Evolutionary conservation across 139 green algal genomes (phyloP).

Genomic region (Deuterostichococcus epilithicus): DNA sequence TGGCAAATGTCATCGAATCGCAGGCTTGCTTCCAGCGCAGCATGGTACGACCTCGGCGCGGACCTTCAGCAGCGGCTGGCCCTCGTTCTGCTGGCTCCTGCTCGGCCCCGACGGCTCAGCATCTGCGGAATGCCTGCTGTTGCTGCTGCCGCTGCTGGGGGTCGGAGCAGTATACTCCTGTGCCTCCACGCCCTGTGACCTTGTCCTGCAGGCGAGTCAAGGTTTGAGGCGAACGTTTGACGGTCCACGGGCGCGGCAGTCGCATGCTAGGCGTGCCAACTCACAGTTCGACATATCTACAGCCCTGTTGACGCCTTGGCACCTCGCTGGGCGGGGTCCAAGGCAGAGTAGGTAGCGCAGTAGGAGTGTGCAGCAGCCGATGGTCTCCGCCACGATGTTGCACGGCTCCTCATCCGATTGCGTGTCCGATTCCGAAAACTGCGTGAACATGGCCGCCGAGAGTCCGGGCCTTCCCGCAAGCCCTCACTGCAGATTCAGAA

Average conservation of each 20-base stretch:
- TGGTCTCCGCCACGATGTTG: not conserved
- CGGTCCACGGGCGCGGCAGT: no score
- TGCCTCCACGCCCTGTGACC: not conserved
- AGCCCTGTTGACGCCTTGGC: no score
- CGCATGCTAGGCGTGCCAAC: no score
- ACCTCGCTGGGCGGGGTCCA: not conserved
- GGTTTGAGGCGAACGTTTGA: not conserved
- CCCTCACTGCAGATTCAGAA: not conserved
- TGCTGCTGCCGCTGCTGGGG: slow-evolving; percentile 7
- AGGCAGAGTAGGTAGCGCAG: not conserved
- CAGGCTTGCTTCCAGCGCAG: not conserved
- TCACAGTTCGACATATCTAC: no score
- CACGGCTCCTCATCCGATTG: not conserved
- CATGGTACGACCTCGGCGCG: not conserved
- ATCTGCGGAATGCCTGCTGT: slow-evolving; percentile 3
- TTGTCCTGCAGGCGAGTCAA: not conserved
- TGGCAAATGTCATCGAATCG: no score
- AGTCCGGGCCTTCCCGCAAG: not conserved
- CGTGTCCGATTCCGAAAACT: not conserved
- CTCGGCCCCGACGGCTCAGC: not conserved
- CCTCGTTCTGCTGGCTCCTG: slow-evolving; percentile 2
- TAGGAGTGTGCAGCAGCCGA: not conserved
- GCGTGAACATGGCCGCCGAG: not conserved
- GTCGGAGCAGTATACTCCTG: slow-evolving; percentile 3
- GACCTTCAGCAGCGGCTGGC: slow-evolving; percentile 3